These are phyloP conservation scores for Juncus effusus DNA, from an alignment of 176 grass and related monocot genomes.

Conservation along the genomic window DNA sequence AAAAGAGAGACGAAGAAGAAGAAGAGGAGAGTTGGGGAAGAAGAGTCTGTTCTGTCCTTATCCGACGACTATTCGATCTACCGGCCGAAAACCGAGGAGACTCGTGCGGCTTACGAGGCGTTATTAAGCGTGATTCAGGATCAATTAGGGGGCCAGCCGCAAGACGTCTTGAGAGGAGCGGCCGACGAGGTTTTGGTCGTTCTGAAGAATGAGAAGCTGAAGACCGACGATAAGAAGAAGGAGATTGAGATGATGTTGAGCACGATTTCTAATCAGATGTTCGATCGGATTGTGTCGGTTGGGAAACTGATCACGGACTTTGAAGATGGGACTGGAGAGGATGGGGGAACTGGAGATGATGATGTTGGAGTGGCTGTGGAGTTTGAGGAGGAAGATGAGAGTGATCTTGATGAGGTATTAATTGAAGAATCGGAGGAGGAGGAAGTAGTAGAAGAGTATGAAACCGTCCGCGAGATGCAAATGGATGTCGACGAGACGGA, in stretches of 20 bases:
- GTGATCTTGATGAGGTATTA: constrained; percentile 83
- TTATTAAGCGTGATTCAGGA: constrained; percentile 84
- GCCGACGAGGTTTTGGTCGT: constrained; percentile 72
- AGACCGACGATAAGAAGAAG: constrained; percentile 89
- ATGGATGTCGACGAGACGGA: constrained; percentile 77
- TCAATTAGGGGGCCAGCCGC: constrained; percentile 73
- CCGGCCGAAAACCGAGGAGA: constrained; percentile 90
- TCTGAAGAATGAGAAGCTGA: constrained; percentile 78
- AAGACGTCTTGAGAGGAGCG: constrained; percentile 59
- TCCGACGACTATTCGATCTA: constrained; percentile 60
- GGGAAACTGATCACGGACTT: constrained; percentile 82
- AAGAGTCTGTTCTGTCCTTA: constrained; percentile 69
- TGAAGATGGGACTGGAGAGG: constrained; percentile 37
- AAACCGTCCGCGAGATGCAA: constrained; percentile 68
- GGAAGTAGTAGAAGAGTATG: constrained; percentile 42
- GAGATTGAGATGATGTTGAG: constrained; percentile 87
- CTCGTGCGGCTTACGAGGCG: constrained; percentile 84
- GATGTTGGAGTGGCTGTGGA: constrained; percentile 74
- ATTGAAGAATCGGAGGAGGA: constrained; percentile 69
- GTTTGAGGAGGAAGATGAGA: constrained; percentile 91
- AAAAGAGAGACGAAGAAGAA: constrained; percentile 12
- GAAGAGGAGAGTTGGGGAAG: constrained; percentile 65
- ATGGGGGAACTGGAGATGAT: constrained; percentile 39
- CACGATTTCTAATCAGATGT: constrained; percentile 57
- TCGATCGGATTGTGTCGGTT: constrained; percentile 79